Conservation (phyloP, 371 early-diverging fungal genomes). For the Rhizopus arrhizus region DNA sequence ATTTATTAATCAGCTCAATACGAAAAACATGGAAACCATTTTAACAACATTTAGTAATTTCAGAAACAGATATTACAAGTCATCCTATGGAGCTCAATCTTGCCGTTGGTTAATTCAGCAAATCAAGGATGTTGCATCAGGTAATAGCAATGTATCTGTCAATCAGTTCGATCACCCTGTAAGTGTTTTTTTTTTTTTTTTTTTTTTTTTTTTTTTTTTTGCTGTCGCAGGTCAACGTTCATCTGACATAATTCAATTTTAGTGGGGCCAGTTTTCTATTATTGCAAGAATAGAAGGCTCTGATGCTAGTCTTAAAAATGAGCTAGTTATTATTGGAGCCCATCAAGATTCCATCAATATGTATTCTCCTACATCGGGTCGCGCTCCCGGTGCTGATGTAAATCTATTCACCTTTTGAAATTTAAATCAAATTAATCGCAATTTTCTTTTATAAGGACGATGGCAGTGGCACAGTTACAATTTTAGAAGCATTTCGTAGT, state of each 20-base stretch:
- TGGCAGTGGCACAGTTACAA: slow-evolving; percentile 88
- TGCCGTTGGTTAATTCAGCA: slow-evolving; percentile 77
- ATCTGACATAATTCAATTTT: background rate
- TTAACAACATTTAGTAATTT: slow-evolving; percentile 77
- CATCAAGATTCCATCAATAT: slow-evolving; percentile 91
- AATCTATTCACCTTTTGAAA: background rate
- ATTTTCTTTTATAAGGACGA: slow-evolving; percentile 63
- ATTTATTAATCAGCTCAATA: slow-evolving; percentile 62
- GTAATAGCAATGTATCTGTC: slow-evolving; percentile 65
- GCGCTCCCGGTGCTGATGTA: slow-evolving; percentile 83
- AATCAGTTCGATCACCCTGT: slow-evolving; percentile 70
- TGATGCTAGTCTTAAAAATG: slow-evolving; percentile 53
- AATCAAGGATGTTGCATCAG: slow-evolving; percentile 53
- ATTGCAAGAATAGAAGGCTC: slow-evolving; percentile 72
- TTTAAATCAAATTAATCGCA: background rate
- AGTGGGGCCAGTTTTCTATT: slow-evolving; percentile 57
- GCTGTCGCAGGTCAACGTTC: background rate
- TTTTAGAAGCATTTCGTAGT: slow-evolving; percentile 82
- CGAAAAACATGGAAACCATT: slow-evolving; percentile 61
- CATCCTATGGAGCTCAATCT: slow-evolving; percentile 69
- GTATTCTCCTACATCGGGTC: slow-evolving; percentile 83
- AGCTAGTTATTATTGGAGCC: slow-evolving; percentile 82
- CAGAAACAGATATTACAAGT: slow-evolving; percentile 89
- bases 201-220: background rate
- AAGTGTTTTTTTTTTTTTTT: slow-evolving; percentile 9